Base-by-base conservation (phyloP, 805 yeast genomes). In the Saturnispora serradocipensis region DNA sequence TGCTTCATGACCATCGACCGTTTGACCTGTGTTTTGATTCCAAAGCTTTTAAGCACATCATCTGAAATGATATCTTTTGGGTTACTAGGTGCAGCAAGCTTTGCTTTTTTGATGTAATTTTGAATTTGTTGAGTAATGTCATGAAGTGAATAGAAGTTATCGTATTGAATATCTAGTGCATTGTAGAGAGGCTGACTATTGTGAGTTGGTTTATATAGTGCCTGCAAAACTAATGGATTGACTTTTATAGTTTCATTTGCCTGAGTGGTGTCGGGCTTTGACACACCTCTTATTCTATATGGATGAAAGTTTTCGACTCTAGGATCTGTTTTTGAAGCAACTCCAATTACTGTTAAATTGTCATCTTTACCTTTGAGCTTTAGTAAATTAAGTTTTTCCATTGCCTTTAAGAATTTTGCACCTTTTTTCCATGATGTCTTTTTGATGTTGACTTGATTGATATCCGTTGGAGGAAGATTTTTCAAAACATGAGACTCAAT, bases 401-500 rank as follows among this genome's bases (percentile, higher is more conserved):
- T 88, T 6, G 86, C 82, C 62, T 88, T 91, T 50, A 91, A 68
- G 61, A 84, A 88, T 64, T 89, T 90, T 13, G 89, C 77, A 4
- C 91, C 80, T 62, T 91, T 91, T 66, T 86, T 89, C 95, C 95
- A 91, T 3, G 89, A 78, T 0, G 96, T 82, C 61, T 81, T 84
- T 66, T 89, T 90, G 53, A 86, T 76, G 57, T 77, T 82, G 39
- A 82, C 76, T 48, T 68, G 67, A 27, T 68, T 64, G 4, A 70
- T 61, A 59, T 81, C 84, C 50, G 85, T 75, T 1, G 77, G 73
- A 0, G 96, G 95, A n/a, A 91, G 66, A 66, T 88, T 87, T 47
- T 77, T 78, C 54, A 82, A 72, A 13, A 90, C 70, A 59, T 82
- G 81, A 43, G 74, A 77, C 0, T 93, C 77, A 74, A 90, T 82